These are phyloP conservation scores for Chlamydomonas schloesseri DNA, from an alignment of 139 green algal species.

Conservation along the genomic window DNA sequence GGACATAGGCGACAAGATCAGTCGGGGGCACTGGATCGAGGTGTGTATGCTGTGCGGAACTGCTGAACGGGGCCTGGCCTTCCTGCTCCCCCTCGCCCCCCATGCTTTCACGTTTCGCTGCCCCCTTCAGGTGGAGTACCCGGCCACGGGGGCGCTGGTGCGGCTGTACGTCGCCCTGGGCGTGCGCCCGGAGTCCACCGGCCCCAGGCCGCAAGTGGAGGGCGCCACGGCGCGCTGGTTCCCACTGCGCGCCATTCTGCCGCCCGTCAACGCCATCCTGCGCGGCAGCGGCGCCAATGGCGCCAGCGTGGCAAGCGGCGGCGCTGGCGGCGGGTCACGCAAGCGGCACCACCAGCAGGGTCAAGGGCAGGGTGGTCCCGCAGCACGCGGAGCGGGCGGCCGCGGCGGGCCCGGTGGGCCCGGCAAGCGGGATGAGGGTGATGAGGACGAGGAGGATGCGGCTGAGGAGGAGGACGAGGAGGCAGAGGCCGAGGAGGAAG, in stretches of 20 bases:
- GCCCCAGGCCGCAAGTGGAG: background rate
- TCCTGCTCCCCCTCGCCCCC: too few relatives aligned
- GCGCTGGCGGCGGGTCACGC: background rate
- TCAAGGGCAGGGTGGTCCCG: too few relatives aligned
- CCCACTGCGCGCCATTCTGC: slow-evolving; percentile 26
- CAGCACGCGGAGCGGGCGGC: too few relatives aligned
- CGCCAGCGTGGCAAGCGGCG: background rate
- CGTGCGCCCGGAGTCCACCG: background rate
- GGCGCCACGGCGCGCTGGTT: background rate
- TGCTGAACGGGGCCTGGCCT: too few relatives aligned
- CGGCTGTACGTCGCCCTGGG: slow-evolving; percentile 26
- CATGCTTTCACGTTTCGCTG: too few relatives aligned
- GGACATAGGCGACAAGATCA: slow-evolving; percentile 28
- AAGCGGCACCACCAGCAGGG: too few relatives aligned
- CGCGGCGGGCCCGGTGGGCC: too few relatives aligned
- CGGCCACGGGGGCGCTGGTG: slow-evolving; percentile 12
- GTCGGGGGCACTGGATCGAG: slow-evolving; percentile 14
- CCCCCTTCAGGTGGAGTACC: slow-evolving; percentile 2
- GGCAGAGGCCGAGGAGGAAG: background rate
- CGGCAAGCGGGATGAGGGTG: background rate
- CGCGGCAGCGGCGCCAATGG: background rate
- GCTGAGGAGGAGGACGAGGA: background rate
- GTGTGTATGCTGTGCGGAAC: background rate
- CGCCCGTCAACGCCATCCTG: slow-evolving; percentile 28
- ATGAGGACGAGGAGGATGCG: background rate